Evolutionary conservation across 2,329 filamentous ascomycete species (phyloP).

Genomic region (Scolecobasidium constrictum): DNA sequence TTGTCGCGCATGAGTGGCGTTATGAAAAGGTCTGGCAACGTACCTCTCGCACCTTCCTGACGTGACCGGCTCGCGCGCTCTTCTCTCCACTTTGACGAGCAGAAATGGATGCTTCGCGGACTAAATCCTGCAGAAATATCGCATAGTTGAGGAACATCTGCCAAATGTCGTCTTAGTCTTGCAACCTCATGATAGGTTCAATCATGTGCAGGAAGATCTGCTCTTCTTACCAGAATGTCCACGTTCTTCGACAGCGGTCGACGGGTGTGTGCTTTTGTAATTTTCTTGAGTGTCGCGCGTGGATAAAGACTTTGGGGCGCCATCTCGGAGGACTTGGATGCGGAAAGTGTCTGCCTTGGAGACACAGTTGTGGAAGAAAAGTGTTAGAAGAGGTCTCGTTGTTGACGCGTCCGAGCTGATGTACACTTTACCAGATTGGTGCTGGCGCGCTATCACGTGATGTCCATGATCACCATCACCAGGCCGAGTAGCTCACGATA

Average conservation of each 20-base stretch:
- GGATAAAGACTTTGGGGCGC: slow-evolving; percentile 67
- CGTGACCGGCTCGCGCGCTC: slow-evolving; percentile 60
- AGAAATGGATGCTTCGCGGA: slow-evolving; percentile 70
- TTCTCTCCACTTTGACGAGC: slow-evolving; percentile 65
- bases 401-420: no score
- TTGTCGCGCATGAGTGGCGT: no score
- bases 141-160: slow-evolving; percentile 80
- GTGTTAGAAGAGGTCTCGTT: no score
- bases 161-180: background rate
- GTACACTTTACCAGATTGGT: no score
- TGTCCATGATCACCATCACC: no score
- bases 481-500: no score
- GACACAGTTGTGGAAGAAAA: no score
- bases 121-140: slow-evolving; percentile 65
- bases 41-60: slow-evolving; percentile 69
- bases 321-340: slow-evolving; percentile 28
- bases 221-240: slow-evolving; percentile 60
- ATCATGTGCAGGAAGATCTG: background rate
- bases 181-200: background rate
- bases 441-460: no score
- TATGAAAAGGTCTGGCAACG: no score
- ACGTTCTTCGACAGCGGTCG: slow-evolving; percentile 73
- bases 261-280: slow-evolving; percentile 79
- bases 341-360: no score
- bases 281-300: slow-evolving; percentile 74